phyloP scores from a whole-genome alignment of 2,329 filamentous ascomycete species.

The Tolypocladium sp. region DNA sequence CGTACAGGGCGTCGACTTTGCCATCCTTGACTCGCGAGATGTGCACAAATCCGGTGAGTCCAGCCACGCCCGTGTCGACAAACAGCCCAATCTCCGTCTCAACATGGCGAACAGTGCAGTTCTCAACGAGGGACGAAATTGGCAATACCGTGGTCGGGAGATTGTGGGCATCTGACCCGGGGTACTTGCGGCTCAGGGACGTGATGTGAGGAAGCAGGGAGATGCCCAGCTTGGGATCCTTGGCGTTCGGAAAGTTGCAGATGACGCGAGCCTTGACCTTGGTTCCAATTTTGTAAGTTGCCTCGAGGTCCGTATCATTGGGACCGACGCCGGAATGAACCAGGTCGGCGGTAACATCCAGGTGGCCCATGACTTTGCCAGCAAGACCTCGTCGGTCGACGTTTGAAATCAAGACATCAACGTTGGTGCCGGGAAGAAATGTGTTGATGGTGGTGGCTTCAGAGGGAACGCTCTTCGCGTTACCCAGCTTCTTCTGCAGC shows the following conservation, averaged over 20 bases:
- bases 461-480: conserved; percentile 53
- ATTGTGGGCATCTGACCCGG: conserved; percentile 26
- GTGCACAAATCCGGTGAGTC: conserved; percentile 80
- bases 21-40: conserved; percentile 88
- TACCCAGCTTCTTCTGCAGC: conserved; percentile 59
- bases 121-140: conserved; percentile 66
- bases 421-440: conserved; percentile 85
- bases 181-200: conserved; percentile 44
- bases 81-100: conserved; percentile 76
- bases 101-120: conserved; percentile 71
- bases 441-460: conserved; percentile 81
- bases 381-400: conserved; percentile 64
- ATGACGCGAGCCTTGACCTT: conserved; percentile 82
- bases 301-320: conserved; percentile 59
- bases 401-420: conserved; percentile 75
- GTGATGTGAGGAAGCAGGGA: conserved; percentile 81
- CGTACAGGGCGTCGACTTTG: conserved; percentile 75
- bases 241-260: conserved; percentile 73
- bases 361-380: conserved; percentile 84
- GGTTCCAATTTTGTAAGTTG: conserved; percentile 72
- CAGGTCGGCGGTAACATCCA: conserved; percentile 84
- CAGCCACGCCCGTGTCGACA: conserved; percentile 53
- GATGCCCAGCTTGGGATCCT: conserved; percentile 75
- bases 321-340: conserved; percentile 77
- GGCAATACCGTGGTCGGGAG: conserved; percentile 52